Evolutionary conservation across 2,329 filamentous ascomycete genomes (phyloP).

Genomic region (Diaporthe capsici): DNA sequence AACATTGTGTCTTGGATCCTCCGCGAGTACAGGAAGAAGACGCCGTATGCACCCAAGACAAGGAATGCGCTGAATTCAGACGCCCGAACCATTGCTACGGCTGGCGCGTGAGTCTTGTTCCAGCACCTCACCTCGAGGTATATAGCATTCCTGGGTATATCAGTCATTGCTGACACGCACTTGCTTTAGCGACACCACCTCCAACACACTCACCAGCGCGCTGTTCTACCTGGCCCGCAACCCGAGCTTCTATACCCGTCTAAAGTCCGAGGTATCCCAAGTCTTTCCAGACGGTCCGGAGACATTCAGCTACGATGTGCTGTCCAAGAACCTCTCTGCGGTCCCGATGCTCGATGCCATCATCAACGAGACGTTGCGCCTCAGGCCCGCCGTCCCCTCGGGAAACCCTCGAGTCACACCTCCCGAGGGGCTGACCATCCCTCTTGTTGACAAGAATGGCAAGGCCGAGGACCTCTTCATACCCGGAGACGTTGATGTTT

Average conservation of each 20-base stretch:
- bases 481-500: conserved; percentile 33
- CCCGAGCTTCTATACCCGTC: conserved; percentile 4
- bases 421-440: conserved; percentile 32
- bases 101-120: conserved; percentile 7
- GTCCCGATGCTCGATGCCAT: conserved; percentile 27
- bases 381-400: conserved; percentile 20
- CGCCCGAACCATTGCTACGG: not conserved
- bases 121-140: too few relatives aligned
- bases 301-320: conserved; percentile 5
- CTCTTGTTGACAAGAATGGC: not conserved
- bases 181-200: conserved; percentile 10
- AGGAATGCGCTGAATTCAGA: conserved; percentile 5
- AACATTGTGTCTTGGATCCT: conserved; percentile 5
- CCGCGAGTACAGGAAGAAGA: conserved; percentile 6
- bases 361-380: conserved; percentile 35
- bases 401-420: conserved; percentile 32
- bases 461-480: conserved; percentile 30
- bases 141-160: too few relatives aligned
- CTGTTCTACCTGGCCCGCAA: conserved; percentile 20
- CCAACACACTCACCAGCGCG: not conserved
- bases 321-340: not conserved
- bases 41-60: not conserved
- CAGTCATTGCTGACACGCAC: not conserved
- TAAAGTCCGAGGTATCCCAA: not conserved
- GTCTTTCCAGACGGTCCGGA: conserved; percentile 10